phyloP scores from a whole-genome alignment of 2,329 filamentous ascomycete genomes.

The Cladorrhinum sp. region DNA sequence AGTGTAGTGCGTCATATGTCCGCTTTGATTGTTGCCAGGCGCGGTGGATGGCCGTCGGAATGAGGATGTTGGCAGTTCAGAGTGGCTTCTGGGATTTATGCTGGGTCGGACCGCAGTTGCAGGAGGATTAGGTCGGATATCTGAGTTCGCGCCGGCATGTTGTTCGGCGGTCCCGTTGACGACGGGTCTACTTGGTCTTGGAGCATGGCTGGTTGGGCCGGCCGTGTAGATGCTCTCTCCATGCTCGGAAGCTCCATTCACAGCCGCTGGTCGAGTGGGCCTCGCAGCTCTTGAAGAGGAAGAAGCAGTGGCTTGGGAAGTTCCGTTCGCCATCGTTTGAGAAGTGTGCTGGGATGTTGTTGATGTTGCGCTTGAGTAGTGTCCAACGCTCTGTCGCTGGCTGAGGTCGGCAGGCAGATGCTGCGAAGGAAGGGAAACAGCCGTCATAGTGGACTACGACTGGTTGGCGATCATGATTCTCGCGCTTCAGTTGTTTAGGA shows the following conservation, averaged over 20 bases:
- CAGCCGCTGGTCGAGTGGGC: constrained; percentile 3
- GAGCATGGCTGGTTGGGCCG: background rate
- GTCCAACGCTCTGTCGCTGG: constrained; percentile 18
- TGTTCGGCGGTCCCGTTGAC: background rate
- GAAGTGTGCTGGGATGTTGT: constrained; percentile 15
- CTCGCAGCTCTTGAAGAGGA: constrained; percentile 1
- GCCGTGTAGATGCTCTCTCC: background rate
- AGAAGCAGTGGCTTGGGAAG: background rate
- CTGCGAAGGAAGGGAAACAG: constrained; percentile 22
- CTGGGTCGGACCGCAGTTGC: constrained; percentile 6
- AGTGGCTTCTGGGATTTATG: background rate
- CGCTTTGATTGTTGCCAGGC: constrained; percentile 39
- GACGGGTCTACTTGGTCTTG: background rate
- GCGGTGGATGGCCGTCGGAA: constrained; percentile 45
- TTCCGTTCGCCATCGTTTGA: constrained; percentile 22
- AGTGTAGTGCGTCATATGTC: constrained; percentile 24
- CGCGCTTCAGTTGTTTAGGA: background rate
- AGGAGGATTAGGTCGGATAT: background rate
- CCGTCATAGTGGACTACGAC: constrained; percentile 25
- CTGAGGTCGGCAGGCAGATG: constrained; percentile 17
- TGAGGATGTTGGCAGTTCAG: constrained; percentile 9
- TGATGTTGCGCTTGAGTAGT: constrained; percentile 14
- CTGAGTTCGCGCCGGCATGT: background rate
- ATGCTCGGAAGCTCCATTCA: constrained; percentile 6
- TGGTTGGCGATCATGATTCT: constrained; percentile 20